Evolutionary conservation across 2,329 filamentous ascomycete genomes (phyloP).

Genomic region (Tympanopsis confertula): DNA sequence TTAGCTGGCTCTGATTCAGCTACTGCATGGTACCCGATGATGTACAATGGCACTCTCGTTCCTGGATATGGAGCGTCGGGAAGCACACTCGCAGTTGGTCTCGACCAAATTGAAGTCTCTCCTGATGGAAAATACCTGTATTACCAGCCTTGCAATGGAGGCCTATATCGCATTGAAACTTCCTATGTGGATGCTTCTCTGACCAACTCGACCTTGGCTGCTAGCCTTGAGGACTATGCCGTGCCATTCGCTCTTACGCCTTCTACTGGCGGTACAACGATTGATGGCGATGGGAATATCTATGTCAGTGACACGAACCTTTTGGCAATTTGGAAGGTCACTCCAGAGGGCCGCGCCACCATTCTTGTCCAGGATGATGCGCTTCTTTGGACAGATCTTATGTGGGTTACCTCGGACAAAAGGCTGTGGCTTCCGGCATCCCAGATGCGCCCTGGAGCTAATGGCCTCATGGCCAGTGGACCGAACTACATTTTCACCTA

Average conservation of each 20-base stretch:
- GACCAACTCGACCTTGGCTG: conserved; percentile 16
- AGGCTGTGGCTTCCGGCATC: conserved; percentile 7
- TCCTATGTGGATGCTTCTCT: conserved; percentile 16
- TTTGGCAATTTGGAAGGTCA: conserved; percentile 7
- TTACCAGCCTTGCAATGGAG: conserved; percentile 21
- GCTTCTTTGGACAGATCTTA: conserved; percentile 7
- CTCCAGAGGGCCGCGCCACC: conserved; percentile 3
- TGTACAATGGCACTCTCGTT: conserved; percentile 15
- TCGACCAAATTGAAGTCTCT: conserved; percentile 24
- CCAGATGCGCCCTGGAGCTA: conserved; percentile 6
- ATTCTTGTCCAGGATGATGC: conserved; percentile 7
- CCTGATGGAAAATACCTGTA: conserved; percentile 21
- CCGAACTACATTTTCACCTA: conserved; percentile 7
- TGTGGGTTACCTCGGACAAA: conserved; percentile 7
- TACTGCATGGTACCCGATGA: conserved; percentile 13
- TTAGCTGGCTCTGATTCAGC: conserved; percentile 13
- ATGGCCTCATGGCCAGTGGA: conserved; percentile 5
- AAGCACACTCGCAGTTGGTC: conserved; percentile 12
- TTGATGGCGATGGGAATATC: conserved; percentile 21
- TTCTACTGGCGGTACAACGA: background rate
- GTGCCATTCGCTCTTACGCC: conserved; percentile 10
- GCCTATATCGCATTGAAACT: conserved; percentile 19
- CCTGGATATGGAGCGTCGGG: conserved; percentile 7
- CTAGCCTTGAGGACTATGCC: conserved; percentile 11
- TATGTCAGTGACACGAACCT: conserved; percentile 20